A percentile compares a stretch with the other conserved stretches of the same genome.
phyloP scores from a whole-genome alignment of 1,284 basidiomycete genomes.

The Chondrostereum purpureum region DNA sequence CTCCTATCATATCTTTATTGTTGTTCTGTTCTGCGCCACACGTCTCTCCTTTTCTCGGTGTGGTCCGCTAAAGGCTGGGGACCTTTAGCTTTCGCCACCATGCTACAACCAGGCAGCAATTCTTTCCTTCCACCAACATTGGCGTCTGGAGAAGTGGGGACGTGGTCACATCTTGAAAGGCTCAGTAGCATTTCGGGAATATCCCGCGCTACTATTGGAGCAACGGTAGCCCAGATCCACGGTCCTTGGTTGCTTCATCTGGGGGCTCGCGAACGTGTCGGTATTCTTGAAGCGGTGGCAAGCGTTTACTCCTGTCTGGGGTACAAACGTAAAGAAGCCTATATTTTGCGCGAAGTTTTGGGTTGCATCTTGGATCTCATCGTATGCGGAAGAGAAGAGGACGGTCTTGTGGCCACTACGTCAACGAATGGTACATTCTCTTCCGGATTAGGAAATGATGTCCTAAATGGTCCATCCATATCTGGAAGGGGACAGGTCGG shows the following conservation, averaged over 20 bases:
- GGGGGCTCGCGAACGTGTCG: conserved; percentile 67
- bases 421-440: conserved; percentile 30
- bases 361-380: conserved; percentile 76
- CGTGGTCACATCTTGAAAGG: conserved; percentile 48
- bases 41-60: conserved; percentile 63
- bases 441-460: conserved; percentile 41
- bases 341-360: conserved; percentile 77
- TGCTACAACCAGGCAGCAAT: conserved; percentile 58
- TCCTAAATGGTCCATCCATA: conserved; percentile 21
- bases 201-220: conserved; percentile 60
- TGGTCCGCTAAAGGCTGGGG: conserved; percentile 90
- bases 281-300: conserved; percentile 62
- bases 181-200: conserved; percentile 64
- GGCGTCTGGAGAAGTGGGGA: conserved; percentile 31
- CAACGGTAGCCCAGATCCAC: conserved; percentile 60
- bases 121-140: conserved; percentile 51
- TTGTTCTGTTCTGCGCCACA: conserved; percentile 60
- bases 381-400: conserved; percentile 71
- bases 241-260: conserved; percentile 84
- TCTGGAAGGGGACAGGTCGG: conserved; percentile 49
- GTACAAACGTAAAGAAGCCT: conserved; percentile 80
- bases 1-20: conserved; percentile 63
- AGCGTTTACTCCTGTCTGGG: conserved; percentile 74
- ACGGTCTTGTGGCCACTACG: conserved; percentile 35
- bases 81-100: conserved; percentile 67